These are phyloP conservation scores for Sugiyamaella pinicola DNA, from an alignment of 1,139 yeast genomes.

Conservation along the genomic window DNA sequence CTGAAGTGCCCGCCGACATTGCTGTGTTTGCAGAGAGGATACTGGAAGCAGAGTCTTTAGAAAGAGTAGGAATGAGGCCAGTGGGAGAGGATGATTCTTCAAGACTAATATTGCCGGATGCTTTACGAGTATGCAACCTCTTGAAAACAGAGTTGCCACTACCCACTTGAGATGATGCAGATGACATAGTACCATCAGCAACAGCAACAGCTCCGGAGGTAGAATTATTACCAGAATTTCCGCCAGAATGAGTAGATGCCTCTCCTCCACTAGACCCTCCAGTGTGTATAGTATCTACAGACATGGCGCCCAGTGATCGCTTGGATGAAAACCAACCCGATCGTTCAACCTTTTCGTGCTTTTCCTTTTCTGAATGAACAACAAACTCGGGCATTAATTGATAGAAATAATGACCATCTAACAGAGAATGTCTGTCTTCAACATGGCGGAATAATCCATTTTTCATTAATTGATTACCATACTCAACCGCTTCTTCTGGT, in stretches of 20 bases:
- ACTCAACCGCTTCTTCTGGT: conserved; percentile 78
- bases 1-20: conserved; percentile 8
- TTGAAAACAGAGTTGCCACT: conserved; percentile 10
- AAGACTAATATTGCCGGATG: conserved; percentile 19
- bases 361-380: conserved; percentile 21
- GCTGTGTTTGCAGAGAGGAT: conserved; percentile 15
- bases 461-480: conserved; percentile 76
- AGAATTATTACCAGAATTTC: conserved; percentile 3
- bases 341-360: conserved; percentile 20
- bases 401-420: conserved; percentile 93
- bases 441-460: conserved; percentile 77
- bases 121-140: conserved; percentile 22
- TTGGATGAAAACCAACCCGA: conserved; percentile 26
- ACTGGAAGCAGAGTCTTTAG: conserved; percentile 18
- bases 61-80: conserved; percentile 1
- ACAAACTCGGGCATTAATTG: conserved; percentile 63
- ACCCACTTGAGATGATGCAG: conserved; percentile 16
- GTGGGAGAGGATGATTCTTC: conserved; percentile 16
- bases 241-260: neutral
- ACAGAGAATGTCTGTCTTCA: conserved; percentile 75
- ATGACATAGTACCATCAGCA: conserved; percentile 6
- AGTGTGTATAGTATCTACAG: conserved; percentile 4
- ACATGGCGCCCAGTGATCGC: conserved; percentile 7
- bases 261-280: conserved; percentile 4
- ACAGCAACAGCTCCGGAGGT: neutral